Evolutionary conservation across 257 asterid genomes (phyloP).

Genomic region (Plantago major): DNA sequence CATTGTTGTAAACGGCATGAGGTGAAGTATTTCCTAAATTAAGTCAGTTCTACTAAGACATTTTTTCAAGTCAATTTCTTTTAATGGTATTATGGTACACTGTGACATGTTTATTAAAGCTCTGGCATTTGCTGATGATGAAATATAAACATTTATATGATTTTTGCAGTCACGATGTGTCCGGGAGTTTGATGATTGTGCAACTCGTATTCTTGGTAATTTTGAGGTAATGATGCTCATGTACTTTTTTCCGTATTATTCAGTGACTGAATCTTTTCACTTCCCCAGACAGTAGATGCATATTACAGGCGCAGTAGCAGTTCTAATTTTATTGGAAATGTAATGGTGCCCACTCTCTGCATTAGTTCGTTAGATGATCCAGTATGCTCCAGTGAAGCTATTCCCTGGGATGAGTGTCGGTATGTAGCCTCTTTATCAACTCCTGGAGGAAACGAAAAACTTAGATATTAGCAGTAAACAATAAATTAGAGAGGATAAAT

Average conservation of each 20-base stretch:
- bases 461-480: no score
- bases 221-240: constrained; percentile 38
- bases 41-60: no score
- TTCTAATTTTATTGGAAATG: constrained; percentile 60
- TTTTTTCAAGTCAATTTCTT: no score
- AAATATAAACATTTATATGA: not conserved
- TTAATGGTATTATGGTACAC: no score
- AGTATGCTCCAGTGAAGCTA: constrained; percentile 85
- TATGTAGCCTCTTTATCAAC: constrained; percentile 7
- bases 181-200: constrained; percentile 54
- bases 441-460: not conserved
- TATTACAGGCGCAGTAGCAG: constrained; percentile 81
- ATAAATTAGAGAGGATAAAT: no score
- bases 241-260: not conserved
- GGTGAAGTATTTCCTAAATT: no score
- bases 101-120: no score
- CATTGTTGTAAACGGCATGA: no score
- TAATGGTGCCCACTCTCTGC: constrained; percentile 85
- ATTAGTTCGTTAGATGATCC: constrained; percentile 87
- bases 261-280: constrained; percentile 9
- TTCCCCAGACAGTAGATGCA: constrained; percentile 66
- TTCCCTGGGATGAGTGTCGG: constrained; percentile 96
- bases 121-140: not conserved
- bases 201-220: constrained; percentile 54
- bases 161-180: constrained; percentile 41